Evolutionary conservation across 169 alveolate genomes (phyloP), one percentile per base, ranked within the genome.

Genomic region (Plasmodium fragile): DNA sequence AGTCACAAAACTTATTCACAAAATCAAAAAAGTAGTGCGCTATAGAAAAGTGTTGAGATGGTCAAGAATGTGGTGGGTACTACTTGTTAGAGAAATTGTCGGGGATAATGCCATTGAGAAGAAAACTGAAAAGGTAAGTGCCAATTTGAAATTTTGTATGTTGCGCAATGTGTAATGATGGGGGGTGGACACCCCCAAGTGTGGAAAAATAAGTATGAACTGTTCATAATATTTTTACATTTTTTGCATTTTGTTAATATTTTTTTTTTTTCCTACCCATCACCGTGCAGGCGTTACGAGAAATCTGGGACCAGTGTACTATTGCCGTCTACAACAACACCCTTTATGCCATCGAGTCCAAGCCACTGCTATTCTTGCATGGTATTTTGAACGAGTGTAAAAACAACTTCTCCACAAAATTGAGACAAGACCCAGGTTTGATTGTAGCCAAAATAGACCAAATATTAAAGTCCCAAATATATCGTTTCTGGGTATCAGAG

Each of bases 51-150:
- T 91, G 32, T 91, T 91, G 59, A 91, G 94, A 22, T 91, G 94
- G 94, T 79, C 94, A n/a, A 87, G 94, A 43, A 70, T 91, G 13
- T 91, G 94, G 94, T 91, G 94, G 94, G 34, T 91, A 69, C 82
- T 91, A 32, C 55, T 91, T 70, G 91, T 81, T 3, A 28, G 94
- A 80, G 94, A 91, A 91, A 91, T 91, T 73, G 94, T 91, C 13
- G 94, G 94, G 81, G 83, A 91, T 25, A 77, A 77, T 18, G 71
- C 36, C 11, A 80, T 91, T 45, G 94, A 91, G 41, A 71, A 18
- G 69, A 81, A 49, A 81, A 80, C 94, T 16, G 92, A 91, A 45
- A 45, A 72, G 52, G 94, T 91, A 91, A 16, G 4, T 72, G 52
- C 22, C 1, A 59, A 30, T 82, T 22, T 81, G 25, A 53, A 53